Evolutionary conservation across 2,329 filamentous ascomycete species (phyloP).

Genomic region (Hymenoscyphus infarciens): DNA sequence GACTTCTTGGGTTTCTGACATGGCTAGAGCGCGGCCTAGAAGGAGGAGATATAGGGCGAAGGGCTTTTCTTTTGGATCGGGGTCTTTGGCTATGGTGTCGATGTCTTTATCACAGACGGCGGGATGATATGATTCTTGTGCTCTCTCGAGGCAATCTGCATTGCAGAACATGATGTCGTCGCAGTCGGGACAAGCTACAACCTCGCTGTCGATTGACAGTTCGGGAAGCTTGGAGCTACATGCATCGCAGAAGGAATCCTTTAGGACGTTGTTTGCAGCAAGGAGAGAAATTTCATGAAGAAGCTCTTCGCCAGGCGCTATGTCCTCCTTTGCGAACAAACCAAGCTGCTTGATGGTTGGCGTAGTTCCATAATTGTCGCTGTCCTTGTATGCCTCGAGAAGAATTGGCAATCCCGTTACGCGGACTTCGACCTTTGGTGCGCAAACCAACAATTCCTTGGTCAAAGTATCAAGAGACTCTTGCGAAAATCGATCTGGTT

Average conservation of each 20-base stretch:
- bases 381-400: constrained; percentile 44
- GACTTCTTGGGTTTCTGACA: constrained; percentile 55
- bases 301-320: constrained; percentile 70
- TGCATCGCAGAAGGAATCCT: constrained; percentile 84
- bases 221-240: constrained; percentile 73
- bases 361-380: constrained; percentile 47
- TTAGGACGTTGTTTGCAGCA: constrained; percentile 83
- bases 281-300: constrained; percentile 81
- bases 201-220: constrained; percentile 44
- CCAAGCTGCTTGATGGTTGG: constrained; percentile 74
- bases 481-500: constrained; percentile 66
- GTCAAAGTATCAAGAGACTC: constrained; percentile 73
- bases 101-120: constrained; percentile 64
- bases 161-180: constrained; percentile 65
- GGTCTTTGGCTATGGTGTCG: constrained; percentile 62
- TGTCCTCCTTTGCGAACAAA: constrained; percentile 81
- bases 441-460: constrained; percentile 60
- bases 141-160: constrained; percentile 54
- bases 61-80: constrained; percentile 55
- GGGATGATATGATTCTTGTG: constrained; percentile 59
- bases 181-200: constrained; percentile 57
- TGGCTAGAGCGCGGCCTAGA: constrained; percentile 59
- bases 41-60: constrained; percentile 61
- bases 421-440: constrained; percentile 77
- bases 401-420: constrained; percentile 74